Percentiles rank a stretch among this genome's conserved stretches.
Conservation (phyloP, 306 rosid genomes). For the Hippophae gyantsensis region DNA sequence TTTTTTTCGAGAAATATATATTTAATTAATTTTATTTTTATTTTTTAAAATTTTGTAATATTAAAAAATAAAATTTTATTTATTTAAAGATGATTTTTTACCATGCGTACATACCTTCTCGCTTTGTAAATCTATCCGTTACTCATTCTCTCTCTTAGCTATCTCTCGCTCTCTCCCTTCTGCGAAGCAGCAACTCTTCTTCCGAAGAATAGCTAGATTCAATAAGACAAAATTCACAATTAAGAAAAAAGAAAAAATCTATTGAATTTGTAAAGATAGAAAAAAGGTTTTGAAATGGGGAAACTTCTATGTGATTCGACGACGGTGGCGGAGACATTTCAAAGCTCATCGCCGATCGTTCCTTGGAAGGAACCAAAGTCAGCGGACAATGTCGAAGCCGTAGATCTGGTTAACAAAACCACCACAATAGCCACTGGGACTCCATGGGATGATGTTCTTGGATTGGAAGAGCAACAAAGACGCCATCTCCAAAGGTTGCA, state of each 20-base stretch:
- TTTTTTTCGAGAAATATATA: too few relatives aligned
- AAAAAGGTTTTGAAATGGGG: constrained; percentile 43
- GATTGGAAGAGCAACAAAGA: constrained; percentile 81
- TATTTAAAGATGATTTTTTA: too few relatives aligned
- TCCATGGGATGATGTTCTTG: constrained; percentile 80
- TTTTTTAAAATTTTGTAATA: too few relatives aligned
- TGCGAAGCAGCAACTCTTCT: too few relatives aligned
- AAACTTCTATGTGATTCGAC: constrained; percentile 77
- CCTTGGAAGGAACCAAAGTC: constrained; percentile 65
- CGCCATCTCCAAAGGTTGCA: constrained; percentile 67
- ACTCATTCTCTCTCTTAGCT: too few relatives aligned
- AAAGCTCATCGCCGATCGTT: constrained; percentile 42
- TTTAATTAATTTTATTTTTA: too few relatives aligned
- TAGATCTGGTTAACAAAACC: constrained; percentile 53
- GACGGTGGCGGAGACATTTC: constrained; percentile 61
- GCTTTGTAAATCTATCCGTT: too few relatives aligned
- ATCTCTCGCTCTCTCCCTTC: too few relatives aligned
- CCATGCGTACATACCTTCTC: too few relatives aligned
- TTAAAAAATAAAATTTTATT: too few relatives aligned
- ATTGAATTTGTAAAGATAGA: neutral
- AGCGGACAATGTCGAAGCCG: constrained; percentile 26
- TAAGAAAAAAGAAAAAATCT: neutral
- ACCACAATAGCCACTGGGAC: constrained; percentile 11
- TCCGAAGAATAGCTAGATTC: neutral
- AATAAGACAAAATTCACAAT: neutral